Evolutionary conservation across 164 flowering plant genomes (phyloP), one percentile per base, ranked within the genome.

Genomic region (Magnolia sinica): DNA sequence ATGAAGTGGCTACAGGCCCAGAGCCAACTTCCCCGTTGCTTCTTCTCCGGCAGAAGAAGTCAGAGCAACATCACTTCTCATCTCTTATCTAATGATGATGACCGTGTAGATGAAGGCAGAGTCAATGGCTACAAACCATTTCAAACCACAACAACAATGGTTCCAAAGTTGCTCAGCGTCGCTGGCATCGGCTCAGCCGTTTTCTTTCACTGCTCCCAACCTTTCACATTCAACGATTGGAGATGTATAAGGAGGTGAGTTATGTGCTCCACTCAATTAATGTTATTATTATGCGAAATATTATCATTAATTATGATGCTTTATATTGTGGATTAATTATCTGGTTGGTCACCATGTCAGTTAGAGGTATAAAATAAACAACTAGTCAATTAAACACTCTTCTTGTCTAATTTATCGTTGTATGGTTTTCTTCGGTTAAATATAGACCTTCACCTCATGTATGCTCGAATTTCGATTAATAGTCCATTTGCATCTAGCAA

Each of bases 141-240:
- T 29, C 18, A 72, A 1, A 77, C 78, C 23, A 55, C 76, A 11
- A 70, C 72, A 29, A 64, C 82, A 45, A 8, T 1, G 0, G 78
- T 23, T 50, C 77, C 65, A 13, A 77, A 84, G 65, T 77, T 92
- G 77, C 80, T 92, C 74, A 91, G 92, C 71, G 90, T 94, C 18
- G 96, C 97, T 7, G 99, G 99, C 2, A 81, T 96, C 0, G 99
- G 99, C 2, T 86, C 96, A 20, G 97, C 99, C 0, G 97, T 94
- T 64, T 90, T 84, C 86, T 96, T 96, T 77, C 89, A 83, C 11
- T 82, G 84, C 20, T 77, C 83, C 23, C 84, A 52, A 49, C 91
- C 96, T 2, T 96, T 96, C 79, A 87, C 94, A 0, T 78, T 85
- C 22, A 76, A 85, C 7, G 92, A 96, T 76, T 96, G 99, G 98